These are phyloP conservation scores for Curvularia eragrostidis DNA, from an alignment of 2,329 filamentous ascomycete genomes.

Conservation along the genomic window DNA sequence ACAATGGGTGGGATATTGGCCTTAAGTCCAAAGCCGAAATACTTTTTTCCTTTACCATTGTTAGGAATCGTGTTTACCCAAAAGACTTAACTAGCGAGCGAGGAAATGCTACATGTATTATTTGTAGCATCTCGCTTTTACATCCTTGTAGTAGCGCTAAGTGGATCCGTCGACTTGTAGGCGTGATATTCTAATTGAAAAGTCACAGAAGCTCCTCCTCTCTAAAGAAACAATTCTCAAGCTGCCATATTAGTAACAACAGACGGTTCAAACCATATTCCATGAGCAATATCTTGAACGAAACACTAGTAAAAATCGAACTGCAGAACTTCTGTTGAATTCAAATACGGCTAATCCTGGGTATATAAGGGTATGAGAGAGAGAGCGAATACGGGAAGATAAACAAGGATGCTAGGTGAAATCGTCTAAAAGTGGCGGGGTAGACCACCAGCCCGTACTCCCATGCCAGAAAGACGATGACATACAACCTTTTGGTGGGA, in stretches of 20 bases:
- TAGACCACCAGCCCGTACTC: neutral
- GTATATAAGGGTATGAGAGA: neutral
- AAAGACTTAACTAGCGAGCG: too few species aligned
- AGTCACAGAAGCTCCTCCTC: neutral
- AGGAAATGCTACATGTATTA: too few species aligned
- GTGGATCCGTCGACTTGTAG: too few species aligned
- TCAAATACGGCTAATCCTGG: neutral
- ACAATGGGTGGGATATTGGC: too few species aligned
- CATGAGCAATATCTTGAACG: too few species aligned
- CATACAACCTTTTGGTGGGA: neutral
- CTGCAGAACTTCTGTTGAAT: neutral
- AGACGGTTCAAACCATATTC: neutral
- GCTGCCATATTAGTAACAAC: neutral
- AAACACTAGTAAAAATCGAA: neutral
- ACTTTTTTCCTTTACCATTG: too few species aligned
- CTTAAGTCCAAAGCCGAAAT: too few species aligned
- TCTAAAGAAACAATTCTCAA: neutral
- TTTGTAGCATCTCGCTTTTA: too few species aligned
- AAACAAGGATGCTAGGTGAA: neutral
- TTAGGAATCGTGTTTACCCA: too few species aligned
- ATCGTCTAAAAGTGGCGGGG: neutral
- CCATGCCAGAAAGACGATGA: neutral
- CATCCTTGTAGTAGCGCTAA: too few species aligned
- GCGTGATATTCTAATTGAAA: too few species aligned
- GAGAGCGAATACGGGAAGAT: neutral